Evolutionary conservation across 345 rosid genomes (phyloP).

Genomic region (Ceriops zippeliana): DNA sequence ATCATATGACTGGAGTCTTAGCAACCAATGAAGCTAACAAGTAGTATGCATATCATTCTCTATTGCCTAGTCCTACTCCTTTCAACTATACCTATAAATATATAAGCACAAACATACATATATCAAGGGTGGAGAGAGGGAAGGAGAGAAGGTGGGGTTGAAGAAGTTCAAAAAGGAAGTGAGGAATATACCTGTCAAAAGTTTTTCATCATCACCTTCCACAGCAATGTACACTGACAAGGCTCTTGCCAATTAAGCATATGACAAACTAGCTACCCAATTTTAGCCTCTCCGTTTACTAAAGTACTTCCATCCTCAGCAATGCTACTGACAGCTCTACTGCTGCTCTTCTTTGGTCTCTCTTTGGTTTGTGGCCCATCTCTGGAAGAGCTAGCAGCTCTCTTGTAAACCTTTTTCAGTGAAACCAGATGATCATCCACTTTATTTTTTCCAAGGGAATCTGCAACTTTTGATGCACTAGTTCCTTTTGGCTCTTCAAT

Average conservation of each 20-base stretch:
- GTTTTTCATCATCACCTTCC: conserved; percentile 21
- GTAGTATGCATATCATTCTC: no score
- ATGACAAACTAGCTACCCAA: conserved; percentile 31
- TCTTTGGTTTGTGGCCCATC: conserved; percentile 33
- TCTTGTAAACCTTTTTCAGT: conserved; percentile 58
- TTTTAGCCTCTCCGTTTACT: conserved; percentile 63
- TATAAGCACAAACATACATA: neutral
- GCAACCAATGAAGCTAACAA: no score
- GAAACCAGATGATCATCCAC: conserved; percentile 35
- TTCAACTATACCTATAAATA: neutral
- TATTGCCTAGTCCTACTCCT: neutral
- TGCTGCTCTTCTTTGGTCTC: conserved; percentile 39
- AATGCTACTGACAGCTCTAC: conserved; percentile 30
- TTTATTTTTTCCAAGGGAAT: conserved; percentile 36
- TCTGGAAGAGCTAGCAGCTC: conserved; percentile 39
- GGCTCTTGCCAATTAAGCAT: conserved; percentile 17
- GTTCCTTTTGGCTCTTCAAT: conserved; percentile 26
- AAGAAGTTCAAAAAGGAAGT: no score
- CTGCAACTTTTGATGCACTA: conserved; percentile 22
- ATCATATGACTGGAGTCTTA: no score
- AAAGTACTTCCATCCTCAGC: conserved; percentile 43
- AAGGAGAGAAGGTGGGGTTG: conserved; percentile 4
- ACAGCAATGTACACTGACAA: conserved; percentile 3
- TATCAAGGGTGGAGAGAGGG: neutral
- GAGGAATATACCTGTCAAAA: conserved; percentile 10